Base-by-base conservation (phyloP, 176 grass and related monocot species). In the Raddia distichophylla region DNA sequence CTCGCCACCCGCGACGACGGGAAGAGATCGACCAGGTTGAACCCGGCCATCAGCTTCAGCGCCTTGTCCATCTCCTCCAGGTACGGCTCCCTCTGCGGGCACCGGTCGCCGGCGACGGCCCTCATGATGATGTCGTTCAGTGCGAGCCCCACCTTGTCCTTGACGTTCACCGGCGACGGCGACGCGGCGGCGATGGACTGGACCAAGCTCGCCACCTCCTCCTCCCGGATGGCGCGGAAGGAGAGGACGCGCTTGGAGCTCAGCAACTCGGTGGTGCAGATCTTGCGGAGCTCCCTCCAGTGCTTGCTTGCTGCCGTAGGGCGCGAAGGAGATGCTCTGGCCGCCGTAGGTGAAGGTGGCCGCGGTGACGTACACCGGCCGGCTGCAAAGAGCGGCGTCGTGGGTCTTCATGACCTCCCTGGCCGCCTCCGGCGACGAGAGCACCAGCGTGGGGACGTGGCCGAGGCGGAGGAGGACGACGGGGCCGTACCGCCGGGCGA, bases 351-450 rank as follows among this genome's bases (percentile, higher is more conserved):
- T 74, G 42, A 89, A 8, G 69, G 90, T 64, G 55, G 63, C 19
- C 7, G 47, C 50, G 10, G 80, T 76, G 5, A 37, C 57, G 32
- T 84, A 85, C 17, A 88, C 27, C 1, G 87, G 79, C 0, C 87
- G 90, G 50, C 43, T 53, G 85, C 70, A 18, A 95, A 89, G 18
- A 0, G 57, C 67, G 43, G 75, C 64, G 64, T 90, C 87, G 33
- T 90, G 93, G 15, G 87, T 86, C 83, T 80, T 92, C 69, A 92
- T 69, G 13, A 90, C 81, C 83, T 95, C 85, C 55, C 64, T 69
- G 5, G 87, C 85, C 32, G 79, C 87, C 33, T 85, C 85, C 11
- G 90, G 34, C 5, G 90, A 92, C 17, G 85, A 87, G 43, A 95
- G 7, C 49, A 95, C 73, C 19, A 95, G 55, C 44, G 82, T 79